phyloP scores from a whole-genome alignment of 1,139 yeast genomes.

The Yamadazyma membranifaciens region DNA sequence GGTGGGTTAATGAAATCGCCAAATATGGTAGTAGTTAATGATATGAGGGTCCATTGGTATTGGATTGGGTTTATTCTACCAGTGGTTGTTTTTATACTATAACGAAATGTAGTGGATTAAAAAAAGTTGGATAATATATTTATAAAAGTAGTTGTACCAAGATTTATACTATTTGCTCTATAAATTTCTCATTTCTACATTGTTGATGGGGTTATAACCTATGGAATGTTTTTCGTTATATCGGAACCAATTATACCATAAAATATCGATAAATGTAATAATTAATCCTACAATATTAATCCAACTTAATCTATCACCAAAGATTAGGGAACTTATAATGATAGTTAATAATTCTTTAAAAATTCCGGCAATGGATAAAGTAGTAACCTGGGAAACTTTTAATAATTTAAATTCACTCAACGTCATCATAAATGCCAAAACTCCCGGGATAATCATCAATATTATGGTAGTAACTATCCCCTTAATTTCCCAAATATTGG shows the following conservation, averaged over 20 bases:
- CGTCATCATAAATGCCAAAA: slow-evolving; percentile 87
- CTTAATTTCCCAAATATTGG: slow-evolving; percentile 62
- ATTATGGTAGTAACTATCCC: slow-evolving; percentile 56
- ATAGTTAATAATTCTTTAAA: slow-evolving; percentile 89
- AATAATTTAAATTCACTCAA: slow-evolving; percentile 82
- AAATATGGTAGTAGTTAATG: neutral
- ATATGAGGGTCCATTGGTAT: slow-evolving; percentile 1
- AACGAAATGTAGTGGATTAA: neutral
- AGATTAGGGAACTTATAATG: slow-evolving; percentile 62
- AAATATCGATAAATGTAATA: slow-evolving; percentile 73
- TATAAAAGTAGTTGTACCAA: neutral
- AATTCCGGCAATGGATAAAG: slow-evolving; percentile 87
- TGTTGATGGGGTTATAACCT: slow-evolving; percentile 9
- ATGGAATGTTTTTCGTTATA: slow-evolving; percentile 22
- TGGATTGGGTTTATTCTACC: slow-evolving; percentile 3
- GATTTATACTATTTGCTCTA: slow-evolving; percentile 1
- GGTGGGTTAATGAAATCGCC: neutral
- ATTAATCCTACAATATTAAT: slow-evolving; percentile 74
- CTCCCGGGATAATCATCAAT: slow-evolving; percentile 75
- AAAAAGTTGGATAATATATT: no score
- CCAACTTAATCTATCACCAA: slow-evolving; percentile 68
- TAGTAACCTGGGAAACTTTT: slow-evolving; percentile 79
- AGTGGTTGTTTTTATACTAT: slow-evolving; percentile 1
- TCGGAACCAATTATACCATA: slow-evolving; percentile 76
- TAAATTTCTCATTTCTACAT: slow-evolving; percentile 14